Evolutionary conservation across 164 flowering plant species (phyloP).

Genomic region (grape (Vitis vinifera)): DNA sequence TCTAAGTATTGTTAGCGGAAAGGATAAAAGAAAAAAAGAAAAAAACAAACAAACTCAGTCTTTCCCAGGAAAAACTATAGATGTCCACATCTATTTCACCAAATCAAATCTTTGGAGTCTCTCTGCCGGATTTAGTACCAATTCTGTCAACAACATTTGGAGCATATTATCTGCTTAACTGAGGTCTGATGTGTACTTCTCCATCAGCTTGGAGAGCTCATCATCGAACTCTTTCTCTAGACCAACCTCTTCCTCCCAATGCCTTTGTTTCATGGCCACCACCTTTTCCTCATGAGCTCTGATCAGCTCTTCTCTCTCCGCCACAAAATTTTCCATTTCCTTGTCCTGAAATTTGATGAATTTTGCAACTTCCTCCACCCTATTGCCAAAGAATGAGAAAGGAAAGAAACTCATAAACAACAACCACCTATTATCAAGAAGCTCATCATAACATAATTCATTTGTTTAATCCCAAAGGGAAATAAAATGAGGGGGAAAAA

Average conservation of each 20-base stretch:
- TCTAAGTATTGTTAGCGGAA: too few species aligned
- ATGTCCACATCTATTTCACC: too few species aligned
- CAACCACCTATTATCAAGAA: not conserved
- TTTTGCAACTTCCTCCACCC: constrained; percentile 42
- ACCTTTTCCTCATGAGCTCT: constrained; percentile 40
- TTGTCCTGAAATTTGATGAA: constrained; percentile 50
- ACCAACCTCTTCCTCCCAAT: constrained; percentile 47
- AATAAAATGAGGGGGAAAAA: too few species aligned
- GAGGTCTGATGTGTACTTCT: constrained; percentile 37
- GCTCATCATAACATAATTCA: too few species aligned
- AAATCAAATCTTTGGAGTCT: too few species aligned
- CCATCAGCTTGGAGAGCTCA: constrained; percentile 48
- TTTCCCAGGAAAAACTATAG: too few species aligned
- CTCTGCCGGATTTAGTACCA: too few species aligned
- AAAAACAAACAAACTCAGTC: too few species aligned
- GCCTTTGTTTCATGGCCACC: constrained; percentile 45
- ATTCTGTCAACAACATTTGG: too few species aligned
- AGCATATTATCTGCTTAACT: not conserved
- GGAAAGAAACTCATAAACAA: not conserved
- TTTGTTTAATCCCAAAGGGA: too few species aligned
- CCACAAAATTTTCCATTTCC: constrained; percentile 55
- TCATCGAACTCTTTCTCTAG: constrained; percentile 56
- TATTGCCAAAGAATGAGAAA: constrained; percentile 5
- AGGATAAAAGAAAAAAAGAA: too few species aligned
- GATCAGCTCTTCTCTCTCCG: constrained; percentile 50